Conservation (phyloP, 2,329 filamentous ascomycete species). For the Penicillium vulpinum region DNA sequence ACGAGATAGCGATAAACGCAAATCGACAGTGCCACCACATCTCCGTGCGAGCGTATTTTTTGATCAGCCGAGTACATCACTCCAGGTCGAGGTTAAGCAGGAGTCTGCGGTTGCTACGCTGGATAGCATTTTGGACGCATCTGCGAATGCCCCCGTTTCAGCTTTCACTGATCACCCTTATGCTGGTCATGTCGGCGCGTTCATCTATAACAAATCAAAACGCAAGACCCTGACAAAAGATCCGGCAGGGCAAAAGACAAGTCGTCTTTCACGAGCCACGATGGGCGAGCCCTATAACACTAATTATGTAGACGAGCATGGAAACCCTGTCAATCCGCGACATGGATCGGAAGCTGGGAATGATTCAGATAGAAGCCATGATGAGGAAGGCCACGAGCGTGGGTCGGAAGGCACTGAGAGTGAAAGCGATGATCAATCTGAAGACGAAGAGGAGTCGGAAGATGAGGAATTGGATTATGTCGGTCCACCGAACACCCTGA, state of each 20-base stretch:
- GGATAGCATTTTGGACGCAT: constrained; percentile 88
- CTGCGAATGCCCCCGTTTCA: constrained; percentile 79
- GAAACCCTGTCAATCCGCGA: not conserved
- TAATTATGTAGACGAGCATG: constrained; percentile 1
- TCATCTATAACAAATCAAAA: constrained; percentile 65
- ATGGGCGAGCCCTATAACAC: constrained; percentile 23
- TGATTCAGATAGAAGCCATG: constrained; percentile 21
- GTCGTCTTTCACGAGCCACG: constrained; percentile 33
- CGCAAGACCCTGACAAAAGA: constrained; percentile 29
- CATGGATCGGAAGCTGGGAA: not conserved
- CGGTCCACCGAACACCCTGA: constrained; percentile 80
- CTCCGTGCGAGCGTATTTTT: constrained; percentile 91
- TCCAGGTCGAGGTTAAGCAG: constrained; percentile 61
- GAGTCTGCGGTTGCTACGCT: constrained; percentile 86
- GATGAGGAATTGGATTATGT: constrained; percentile 52
- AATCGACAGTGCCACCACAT: constrained; percentile 71
- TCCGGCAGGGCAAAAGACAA: constrained; percentile 29
- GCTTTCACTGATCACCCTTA: constrained; percentile 90
- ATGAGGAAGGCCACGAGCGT: constrained; percentile 12
- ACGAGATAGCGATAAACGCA: constrained; percentile 24
- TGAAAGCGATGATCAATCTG: constrained; percentile 25
- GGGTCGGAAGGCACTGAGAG: constrained; percentile 12
- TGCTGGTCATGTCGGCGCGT: constrained; percentile 70
- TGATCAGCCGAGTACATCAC: constrained; percentile 62
- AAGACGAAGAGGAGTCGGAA: constrained; percentile 44